Evolutionary conservation across 2,329 filamentous ascomycete genomes (phyloP), one percentile per base, ranked within the genome.

Genomic region (Tolypocladium ophioglossoides): DNA sequence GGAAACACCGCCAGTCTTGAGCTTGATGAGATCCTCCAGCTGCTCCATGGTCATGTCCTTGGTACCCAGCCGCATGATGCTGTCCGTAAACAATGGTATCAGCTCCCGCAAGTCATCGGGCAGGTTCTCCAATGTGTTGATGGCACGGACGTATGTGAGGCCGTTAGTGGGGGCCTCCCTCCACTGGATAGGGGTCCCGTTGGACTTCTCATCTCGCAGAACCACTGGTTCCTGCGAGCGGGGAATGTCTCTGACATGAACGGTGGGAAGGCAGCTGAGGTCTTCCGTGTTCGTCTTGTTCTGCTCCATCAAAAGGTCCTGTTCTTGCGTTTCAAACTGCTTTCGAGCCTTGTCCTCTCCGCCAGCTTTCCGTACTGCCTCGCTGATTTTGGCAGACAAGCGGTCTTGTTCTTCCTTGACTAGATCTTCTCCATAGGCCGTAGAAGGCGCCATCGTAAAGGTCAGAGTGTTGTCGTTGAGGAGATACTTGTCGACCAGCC

Each of bases 161-260:
- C 94, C 94, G 63, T 99, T 99, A 0, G 94, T 99, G 2, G 90
- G 88, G 9, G 91, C 90, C 69, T 95, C 89, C 51, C 87, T 85
- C 91, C 91, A 96, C 63, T 96, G 89, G 4, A 94, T 82, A 48
- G 86, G 83, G 41, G 86, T 80, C 39, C 80, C 78, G 44, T 82
- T 79, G 11, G 87, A 68, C 12, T 75, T 73, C n/a, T 87, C 82
- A 58, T 92, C 88, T 53, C 80, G 79, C 41, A 85, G 63, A 3
- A 73, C 64, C 0, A 78, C 69, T 0, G 72, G 70, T 63, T 91
- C 87, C 65, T 88, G 89, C 57, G 81, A 74, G 53, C 91, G 82
- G 0, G 90, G 87, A 55, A 99, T 97, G 63, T 99, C 94, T 59
- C 82, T 85, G 51, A 97, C 90, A 61, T 91, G 80, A 2, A 99